phyloP scores from a whole-genome alignment of 192 early-diverging fungal genomes.

The Entomortierella chlamydospora region DNA sequence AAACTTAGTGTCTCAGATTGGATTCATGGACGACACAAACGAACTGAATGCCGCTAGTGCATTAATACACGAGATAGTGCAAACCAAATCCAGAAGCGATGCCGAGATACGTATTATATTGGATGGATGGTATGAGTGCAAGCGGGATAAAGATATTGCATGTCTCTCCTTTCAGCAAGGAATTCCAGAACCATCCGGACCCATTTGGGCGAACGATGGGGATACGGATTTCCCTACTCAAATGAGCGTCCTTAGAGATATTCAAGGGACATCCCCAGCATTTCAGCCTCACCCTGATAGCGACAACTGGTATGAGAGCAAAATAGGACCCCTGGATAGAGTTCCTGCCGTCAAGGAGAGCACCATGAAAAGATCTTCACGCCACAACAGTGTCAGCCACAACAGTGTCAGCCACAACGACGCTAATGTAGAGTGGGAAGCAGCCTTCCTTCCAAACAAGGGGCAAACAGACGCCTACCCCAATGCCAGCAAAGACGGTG shows the following conservation, averaged over 20 bases:
- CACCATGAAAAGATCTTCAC: conserved; percentile 8
- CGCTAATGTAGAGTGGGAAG: background rate
- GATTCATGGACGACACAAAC: conserved; percentile 52
- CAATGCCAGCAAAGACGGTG: background rate
- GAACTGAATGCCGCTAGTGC: conserved; percentile 46
- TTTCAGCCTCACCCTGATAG: conserved; percentile 3
- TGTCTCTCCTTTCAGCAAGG: conserved; percentile 30
- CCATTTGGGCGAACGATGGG: conserved; percentile 20
- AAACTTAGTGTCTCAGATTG: conserved; percentile 52
- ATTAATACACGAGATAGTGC: conserved; percentile 41
- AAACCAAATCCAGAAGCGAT: conserved; percentile 47
- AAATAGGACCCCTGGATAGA: conserved; percentile 37
- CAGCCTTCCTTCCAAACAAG: background rate
- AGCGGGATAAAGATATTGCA: conserved; percentile 36
- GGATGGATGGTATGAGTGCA: conserved; percentile 53
- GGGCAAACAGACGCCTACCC: background rate
- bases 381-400: conserved; percentile 25
- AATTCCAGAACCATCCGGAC: conserved; percentile 5
- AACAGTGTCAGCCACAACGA: conserved; percentile 19
- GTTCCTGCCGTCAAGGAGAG: background rate
- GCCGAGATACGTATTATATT: conserved; percentile 43
- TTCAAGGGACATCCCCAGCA: background rate
- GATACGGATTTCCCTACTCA: conserved; percentile 10
- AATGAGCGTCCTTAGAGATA: conserved; percentile 5
- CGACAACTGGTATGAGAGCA: conserved; percentile 32